Conservation (phyloP, 176 grass and related monocot species). For the Hordeum marinum region DNA sequence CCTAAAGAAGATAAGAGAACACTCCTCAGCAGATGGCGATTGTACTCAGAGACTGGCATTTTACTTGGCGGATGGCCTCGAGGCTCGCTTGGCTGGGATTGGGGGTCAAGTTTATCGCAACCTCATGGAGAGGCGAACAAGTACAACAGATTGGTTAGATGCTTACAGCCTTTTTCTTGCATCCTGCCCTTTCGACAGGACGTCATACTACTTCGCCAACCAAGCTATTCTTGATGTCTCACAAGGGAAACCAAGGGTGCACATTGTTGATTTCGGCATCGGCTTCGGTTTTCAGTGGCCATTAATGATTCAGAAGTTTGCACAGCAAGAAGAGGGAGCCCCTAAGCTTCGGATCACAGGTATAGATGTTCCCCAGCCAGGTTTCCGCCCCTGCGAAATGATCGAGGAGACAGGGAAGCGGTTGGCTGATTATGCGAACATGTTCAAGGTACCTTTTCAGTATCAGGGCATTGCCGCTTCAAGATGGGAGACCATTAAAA, state of each 20-base stretch:
- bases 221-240: slow-evolving; percentile 33
- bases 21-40: slow-evolving; percentile 40
- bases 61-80: slow-evolving; percentile 44
- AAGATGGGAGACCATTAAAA: slow-evolving; percentile 31
- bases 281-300: slow-evolving; percentile 53
- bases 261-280: slow-evolving; percentile 46
- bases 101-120: slow-evolving; percentile 36
- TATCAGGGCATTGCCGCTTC: slow-evolving; percentile 40
- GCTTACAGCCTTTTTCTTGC: slow-evolving; percentile 30
- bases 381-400: slow-evolving; percentile 34
- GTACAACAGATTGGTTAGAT: slow-evolving; percentile 16
- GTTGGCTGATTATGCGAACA: slow-evolving; percentile 40
- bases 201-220: slow-evolving; percentile 16
- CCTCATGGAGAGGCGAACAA: slow-evolving; percentile 6
- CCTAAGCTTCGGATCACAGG: slow-evolving; percentile 50
- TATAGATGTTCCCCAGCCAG: slow-evolving; percentile 29
- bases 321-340: slow-evolving; percentile 1
- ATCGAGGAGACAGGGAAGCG: slow-evolving; percentile 35
- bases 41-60: slow-evolving; percentile 36
- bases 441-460: slow-evolving; percentile 48
- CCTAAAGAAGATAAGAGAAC: slow-evolving; percentile 43
- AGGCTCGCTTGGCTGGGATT: slow-evolving; percentile 43
- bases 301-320: slow-evolving; percentile 32
- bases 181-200: slow-evolving; percentile 31
- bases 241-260: slow-evolving; percentile 24